Evolutionary conservation across 352 stramenopile genomes (phyloP), one percentile per base, ranked within the genome.

Genomic region (Phytophthora aleatoria): DNA sequence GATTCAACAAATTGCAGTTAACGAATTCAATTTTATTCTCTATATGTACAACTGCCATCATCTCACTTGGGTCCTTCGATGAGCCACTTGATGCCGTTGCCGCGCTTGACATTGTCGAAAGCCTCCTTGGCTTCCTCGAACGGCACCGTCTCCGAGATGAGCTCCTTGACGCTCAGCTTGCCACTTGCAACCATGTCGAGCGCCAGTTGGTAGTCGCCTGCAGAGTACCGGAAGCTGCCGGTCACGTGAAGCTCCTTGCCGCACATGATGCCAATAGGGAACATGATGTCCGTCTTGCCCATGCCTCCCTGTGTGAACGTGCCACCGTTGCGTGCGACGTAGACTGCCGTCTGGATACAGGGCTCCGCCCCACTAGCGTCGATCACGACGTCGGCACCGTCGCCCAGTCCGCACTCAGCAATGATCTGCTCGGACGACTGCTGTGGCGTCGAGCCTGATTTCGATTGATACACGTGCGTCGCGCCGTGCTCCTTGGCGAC

Each of bases 71-170:
- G 57, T 28, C 67, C 57, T n/a, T 71, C 67, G 24, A 75, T 75
- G n/a, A 75, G 67, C 67, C 67, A 75, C 63, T 75, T 72, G 36
- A 72, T 69, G 28, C 67, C 67, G 38, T 72, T 71, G 30, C 63
- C 63, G n/a, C 6, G 11, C 63, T 69, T 69, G 48, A 75, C 63
- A 35, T 75, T 75, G 20, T 72, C 57, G 43, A 75, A 72, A 1
- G 57, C 67, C 27, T 75, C 57, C 42, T 75, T 60, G 28, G 67
- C 67, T n/a, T 75, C 15, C 30, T 72, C 67, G 41, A 75, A 72
- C 28, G 57, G 57, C 38, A 72, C 67, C 6, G 53, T 69, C 24
- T 69, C 30, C 35, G 62, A 66, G 33, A 76, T 69, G 10, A 76
- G 47, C 33, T 72, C 63, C 49, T 69, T 71, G 13, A 71, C 62